Evolutionary conservation across 768 basidiomycete genomes (phyloP).

Genomic region (Mrakia gelida): DNA sequence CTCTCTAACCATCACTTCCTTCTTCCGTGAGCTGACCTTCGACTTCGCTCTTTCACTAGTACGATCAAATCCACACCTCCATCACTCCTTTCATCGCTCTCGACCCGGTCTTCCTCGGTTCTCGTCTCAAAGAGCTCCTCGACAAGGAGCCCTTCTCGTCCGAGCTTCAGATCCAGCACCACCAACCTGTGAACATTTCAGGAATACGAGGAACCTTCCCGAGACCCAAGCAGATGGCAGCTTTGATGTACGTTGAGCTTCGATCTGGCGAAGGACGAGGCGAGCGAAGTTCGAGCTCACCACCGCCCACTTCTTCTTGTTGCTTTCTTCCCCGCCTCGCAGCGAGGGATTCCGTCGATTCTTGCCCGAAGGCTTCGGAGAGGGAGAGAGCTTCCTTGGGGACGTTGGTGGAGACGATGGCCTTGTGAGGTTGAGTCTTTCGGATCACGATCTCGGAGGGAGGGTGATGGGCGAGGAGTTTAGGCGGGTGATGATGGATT

Average conservation of each 20-base stretch:
- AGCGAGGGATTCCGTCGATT: conserved; percentile 16
- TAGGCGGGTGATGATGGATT: not conserved
- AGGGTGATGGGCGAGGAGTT: conserved; percentile 20
- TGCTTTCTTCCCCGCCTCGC: not conserved
- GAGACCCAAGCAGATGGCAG: not conserved
- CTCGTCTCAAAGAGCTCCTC: conserved; percentile 28
- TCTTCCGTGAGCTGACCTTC: too few species aligned
- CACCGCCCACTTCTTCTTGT: too few species aligned
- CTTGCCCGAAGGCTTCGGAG: conserved; percentile 2
- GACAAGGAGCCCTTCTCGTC: not conserved
- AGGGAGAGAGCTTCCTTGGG: conserved; percentile 5
- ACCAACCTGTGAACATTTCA: not conserved
- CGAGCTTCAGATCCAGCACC: not conserved
- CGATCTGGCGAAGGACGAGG: not conserved
- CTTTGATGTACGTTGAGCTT: not conserved
- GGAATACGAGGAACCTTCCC: not conserved
- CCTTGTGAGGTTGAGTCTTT: not conserved
- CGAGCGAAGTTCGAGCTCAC: too few species aligned
- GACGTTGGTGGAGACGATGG: conserved; percentile 10
- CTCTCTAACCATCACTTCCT: too few species aligned
- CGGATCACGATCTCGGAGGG: conserved; percentile 24
- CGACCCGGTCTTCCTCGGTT: conserved; percentile 33
- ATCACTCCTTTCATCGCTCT: conserved; percentile 37
- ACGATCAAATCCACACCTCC: too few species aligned
- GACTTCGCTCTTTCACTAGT: too few species aligned